Evolutionary conservation across 495 filamentous ascomycete species (phyloP), one percentile per base, ranked within the genome.

Genomic region (Annulohypoxylon maeteangense): DNA sequence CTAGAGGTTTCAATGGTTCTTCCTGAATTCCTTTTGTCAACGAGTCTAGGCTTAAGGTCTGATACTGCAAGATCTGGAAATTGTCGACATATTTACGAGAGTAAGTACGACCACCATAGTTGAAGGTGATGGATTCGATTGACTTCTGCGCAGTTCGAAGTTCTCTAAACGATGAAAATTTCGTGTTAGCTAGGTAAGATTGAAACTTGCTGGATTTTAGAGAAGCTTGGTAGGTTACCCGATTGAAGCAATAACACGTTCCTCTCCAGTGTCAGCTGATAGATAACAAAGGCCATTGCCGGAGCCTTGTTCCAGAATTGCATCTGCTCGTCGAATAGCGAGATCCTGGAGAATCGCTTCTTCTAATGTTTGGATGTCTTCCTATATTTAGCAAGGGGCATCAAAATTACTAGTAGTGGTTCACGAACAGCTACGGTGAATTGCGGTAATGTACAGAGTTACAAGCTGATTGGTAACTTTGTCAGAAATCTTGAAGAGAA

Each of bases 61-160:
- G 53, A 36, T 56, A 56, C 31, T 56, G 53, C 31, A 56, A 5
- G 22, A 56, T 56, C 18, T 56, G 53, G 18, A 56, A 20, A 38
- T 56, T 56, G 2, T 56, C 53, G 16, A 56, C 53, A 36, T 22
- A 23, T 56, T 56, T 56, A 56, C 53, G 53, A 22, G 53, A 56
- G 20, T 56, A 56, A 4, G 32, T 56, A 8, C 31, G 20, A 7
- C 53, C 53, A 7, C 6, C 53, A 11, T 36, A 14, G 16, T 38
- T 22, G 20, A 56, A 56, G 14, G 53, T 56, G 38, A 56, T n/a
- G 7, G 53, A 56, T 22, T 56, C 53, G 16, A 56, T 27, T 12
- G 53, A 56, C 31, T 56, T 36, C 23, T 38, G 53, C 10, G 53
- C 53, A 56, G 31, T 56, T 38, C 31, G 36, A 2, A 56, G 53